Base-by-base conservation (phyloP, 306 rosid genomes). In the Glycine latifolia region DNA sequence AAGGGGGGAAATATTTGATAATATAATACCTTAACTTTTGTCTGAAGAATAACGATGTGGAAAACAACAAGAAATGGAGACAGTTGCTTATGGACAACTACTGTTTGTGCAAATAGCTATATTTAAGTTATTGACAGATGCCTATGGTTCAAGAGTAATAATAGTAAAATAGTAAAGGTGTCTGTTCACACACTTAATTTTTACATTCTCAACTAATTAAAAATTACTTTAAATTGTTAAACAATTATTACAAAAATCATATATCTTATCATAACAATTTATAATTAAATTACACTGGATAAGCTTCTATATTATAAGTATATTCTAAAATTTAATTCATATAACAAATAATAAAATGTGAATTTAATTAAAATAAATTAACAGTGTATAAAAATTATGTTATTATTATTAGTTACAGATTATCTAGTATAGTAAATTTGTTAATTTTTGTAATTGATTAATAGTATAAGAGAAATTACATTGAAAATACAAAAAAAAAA, bases 51-150 rank as follows among this genome's bases (percentile, higher is more conserved):
- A 76, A 55, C 54, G 54, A 67, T 12, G 35, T 67, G 63, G 54
- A 56, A 82, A 82, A 56, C 63, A 82, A 53, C 70, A 67, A 46
- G 48, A 75, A 75, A 69, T 73, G 60, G 26, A 66, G 85, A 74
- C 85, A 56, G 37, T 67, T 15, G 81, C 81, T 67, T 75, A 48
- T 56, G 71, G 81, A 82, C 81, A 67, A 82, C 46, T 11, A 31
- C 10, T 52, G 52, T 73, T 41, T 67, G 7, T 17, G 75, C 75
- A 78, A 66, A 78, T 50, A 76, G 33, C 15, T 50, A 52, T 77
- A 50, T 17, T 50, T 10, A 26, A 79, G 47, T 56, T 69, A 39
- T 79, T 68, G 20, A 35, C 44, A 26, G 60, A 68, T 46, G 76
- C 12, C 67, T 26, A 26, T 41, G 56, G 31, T 17, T 54, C 10